phyloP scores from a whole-genome alignment of 2,329 filamentous ascomycete species.

The Coccinonectria pachysandricola region DNA sequence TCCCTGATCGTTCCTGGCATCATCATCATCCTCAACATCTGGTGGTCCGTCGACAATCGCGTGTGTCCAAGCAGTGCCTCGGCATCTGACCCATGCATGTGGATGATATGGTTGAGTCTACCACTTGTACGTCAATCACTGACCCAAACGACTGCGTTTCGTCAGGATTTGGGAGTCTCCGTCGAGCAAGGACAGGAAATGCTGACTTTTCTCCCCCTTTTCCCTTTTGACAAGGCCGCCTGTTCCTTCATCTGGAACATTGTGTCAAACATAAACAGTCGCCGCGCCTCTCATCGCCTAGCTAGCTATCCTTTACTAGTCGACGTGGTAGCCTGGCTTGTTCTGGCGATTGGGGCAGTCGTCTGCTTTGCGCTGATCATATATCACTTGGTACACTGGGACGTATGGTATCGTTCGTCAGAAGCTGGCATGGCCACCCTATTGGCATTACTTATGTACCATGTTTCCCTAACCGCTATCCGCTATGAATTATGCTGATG shows the following conservation, averaged over 20 bases:
- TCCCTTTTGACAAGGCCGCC: slow-evolving; percentile 9
- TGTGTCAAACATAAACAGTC: slow-evolving; percentile 11
- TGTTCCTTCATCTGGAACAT: slow-evolving; percentile 13
- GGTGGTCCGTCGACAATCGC: slow-evolving; percentile 16
- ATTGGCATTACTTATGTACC: slow-evolving; percentile 16
- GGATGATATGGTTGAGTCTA: slow-evolving; percentile 15
- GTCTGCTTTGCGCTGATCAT: slow-evolving; percentile 13
- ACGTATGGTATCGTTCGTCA: slow-evolving; percentile 7
- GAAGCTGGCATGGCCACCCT: slow-evolving; percentile 15
- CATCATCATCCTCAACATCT: slow-evolving; percentile 34
- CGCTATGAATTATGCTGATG: too few relatives aligned
- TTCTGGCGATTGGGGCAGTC: slow-evolving; percentile 14
- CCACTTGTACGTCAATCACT: slow-evolving; percentile 9
- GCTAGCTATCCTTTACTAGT: slow-evolving; percentile 9
- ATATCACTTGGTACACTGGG: slow-evolving; percentile 9
- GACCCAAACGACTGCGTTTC: neutral
- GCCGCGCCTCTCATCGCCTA: slow-evolving; percentile 11
- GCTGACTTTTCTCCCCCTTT: too few relatives aligned
- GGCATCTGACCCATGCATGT: slow-evolving; percentile 11
- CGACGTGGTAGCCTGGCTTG: slow-evolving; percentile 10
- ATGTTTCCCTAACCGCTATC: too few relatives aligned
- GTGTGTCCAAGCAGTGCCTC: slow-evolving; percentile 9
- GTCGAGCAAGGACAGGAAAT: too few relatives aligned
- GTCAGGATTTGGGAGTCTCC: too few relatives aligned
- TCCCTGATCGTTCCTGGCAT: slow-evolving; percentile 19